These are phyloP conservation scores for Cairneyella variabilis DNA, from an alignment of 495 filamentous ascomycete genomes.

Conservation along the genomic window DNA sequence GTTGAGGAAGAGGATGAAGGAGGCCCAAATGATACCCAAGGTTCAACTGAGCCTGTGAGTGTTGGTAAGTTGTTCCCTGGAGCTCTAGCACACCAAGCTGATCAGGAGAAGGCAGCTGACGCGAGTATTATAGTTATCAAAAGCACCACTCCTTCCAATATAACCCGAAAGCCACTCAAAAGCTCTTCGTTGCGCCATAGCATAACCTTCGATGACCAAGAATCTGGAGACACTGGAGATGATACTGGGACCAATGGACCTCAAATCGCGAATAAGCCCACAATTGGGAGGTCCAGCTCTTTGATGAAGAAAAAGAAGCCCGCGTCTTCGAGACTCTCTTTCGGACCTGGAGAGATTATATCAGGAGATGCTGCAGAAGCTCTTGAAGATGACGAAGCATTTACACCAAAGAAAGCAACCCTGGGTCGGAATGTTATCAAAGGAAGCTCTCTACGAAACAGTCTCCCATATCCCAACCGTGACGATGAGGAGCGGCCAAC, in stretches of 20 bases:
- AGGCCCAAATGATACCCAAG: slow-evolving; percentile 9
- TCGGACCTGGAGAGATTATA: slow-evolving; percentile 59
- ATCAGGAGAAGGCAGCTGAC: slow-evolving; percentile 25
- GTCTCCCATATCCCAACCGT: slow-evolving; percentile 49
- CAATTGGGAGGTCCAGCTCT: slow-evolving; percentile 34
- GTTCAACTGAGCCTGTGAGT: slow-evolving; percentile 6
- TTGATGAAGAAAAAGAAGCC: slow-evolving; percentile 58
- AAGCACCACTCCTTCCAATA: slow-evolving; percentile 3
- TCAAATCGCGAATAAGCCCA: slow-evolving; percentile 36
- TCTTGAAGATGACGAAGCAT: slow-evolving; percentile 47
- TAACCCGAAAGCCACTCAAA: slow-evolving; percentile 38
- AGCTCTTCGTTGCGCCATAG: slow-evolving; percentile 47
- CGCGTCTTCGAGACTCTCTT: slow-evolving; percentile 67
- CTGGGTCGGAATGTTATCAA: slow-evolving; percentile 69
- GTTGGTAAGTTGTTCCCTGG: slow-evolving; percentile 17
- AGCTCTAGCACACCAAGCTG: slow-evolving; percentile 20
- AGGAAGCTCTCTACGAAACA: slow-evolving; percentile 61
- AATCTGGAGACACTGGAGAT: slow-evolving; percentile 12
- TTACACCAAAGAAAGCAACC: slow-evolving; percentile 65
- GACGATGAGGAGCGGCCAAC: slow-evolving; percentile 62
- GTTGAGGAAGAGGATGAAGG: slow-evolving; percentile 61
- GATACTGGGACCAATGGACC: slow-evolving; percentile 12
- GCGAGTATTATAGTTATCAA: slow-evolving; percentile 6
- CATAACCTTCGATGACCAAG: slow-evolving; percentile 41
- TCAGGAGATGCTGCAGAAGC: slow-evolving; percentile 45